Conservation (phyloP, 495 filamentous ascomycete species). For the Podospora conica region DNA sequence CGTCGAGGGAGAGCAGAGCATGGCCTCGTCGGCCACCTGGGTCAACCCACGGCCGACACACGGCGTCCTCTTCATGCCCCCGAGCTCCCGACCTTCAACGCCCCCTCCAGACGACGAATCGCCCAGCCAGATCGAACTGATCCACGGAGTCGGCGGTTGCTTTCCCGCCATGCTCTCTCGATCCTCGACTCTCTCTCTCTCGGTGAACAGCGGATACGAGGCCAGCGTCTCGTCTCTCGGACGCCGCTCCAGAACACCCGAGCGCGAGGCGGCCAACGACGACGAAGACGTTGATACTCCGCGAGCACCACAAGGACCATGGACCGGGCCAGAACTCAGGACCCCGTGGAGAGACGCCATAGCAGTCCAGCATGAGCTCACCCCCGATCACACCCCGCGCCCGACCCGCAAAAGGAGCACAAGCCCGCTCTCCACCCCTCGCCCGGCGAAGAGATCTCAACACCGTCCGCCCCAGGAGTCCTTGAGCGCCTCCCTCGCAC, state of each 20-base stretch:
- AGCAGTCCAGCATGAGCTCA: conserved; percentile 8
- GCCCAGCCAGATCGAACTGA: conserved; percentile 7
- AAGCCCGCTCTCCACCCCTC: conserved; percentile 12
- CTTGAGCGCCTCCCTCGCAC: not conserved
- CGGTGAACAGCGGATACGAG: conserved; percentile 11
- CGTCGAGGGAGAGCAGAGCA: not conserved
- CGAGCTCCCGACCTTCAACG: conserved; percentile 6
- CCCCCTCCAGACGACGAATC: conserved; percentile 14
- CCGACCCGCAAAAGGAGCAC: conserved; percentile 7
- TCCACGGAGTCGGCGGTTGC: conserved; percentile 15
- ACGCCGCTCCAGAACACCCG: not conserved
- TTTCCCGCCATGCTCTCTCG: conserved; percentile 13
- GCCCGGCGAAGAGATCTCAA: conserved; percentile 7
- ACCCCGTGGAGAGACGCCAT: not conserved
- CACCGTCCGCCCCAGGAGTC: not conserved
- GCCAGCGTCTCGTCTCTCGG: not conserved
- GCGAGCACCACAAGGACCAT: not conserved
- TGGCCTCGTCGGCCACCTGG: not conserved
- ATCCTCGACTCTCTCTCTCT: conserved; percentile 11
- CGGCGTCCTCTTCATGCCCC: not conserved
- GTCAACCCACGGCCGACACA: not conserved
- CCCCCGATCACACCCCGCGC: conserved; percentile 13
- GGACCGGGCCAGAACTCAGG: not conserved
- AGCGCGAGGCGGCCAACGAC: not conserved
- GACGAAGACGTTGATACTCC: not conserved